A percentile compares a stretch with the other conserved stretches of the same genome.
phyloP scores from a whole-genome alignment of 2,329 filamentous ascomycete species.

The Akanthomyces uredinophilus region DNA sequence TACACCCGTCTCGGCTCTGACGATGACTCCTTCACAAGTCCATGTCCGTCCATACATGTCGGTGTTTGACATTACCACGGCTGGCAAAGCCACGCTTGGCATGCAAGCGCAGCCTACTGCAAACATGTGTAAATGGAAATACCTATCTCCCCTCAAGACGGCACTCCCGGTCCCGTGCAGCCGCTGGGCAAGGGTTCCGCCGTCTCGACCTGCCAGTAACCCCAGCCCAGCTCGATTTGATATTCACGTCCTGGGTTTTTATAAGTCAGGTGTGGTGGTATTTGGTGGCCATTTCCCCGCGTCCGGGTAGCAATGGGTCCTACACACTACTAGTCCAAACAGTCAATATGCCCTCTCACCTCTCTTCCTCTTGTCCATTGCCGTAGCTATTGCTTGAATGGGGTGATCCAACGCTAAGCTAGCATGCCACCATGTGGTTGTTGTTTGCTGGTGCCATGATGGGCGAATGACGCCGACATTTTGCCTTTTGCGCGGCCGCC shows the following conservation, averaged over 20 bases:
- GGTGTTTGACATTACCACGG: background rate
- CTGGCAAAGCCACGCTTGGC: background rate
- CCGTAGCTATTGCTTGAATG: too few species aligned
- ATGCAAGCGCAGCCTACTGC: background rate
- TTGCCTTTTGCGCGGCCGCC: background rate
- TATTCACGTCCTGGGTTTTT: background rate
- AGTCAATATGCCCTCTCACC: background rate
- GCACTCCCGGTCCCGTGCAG: background rate
- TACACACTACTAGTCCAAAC: background rate
- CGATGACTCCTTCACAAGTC: background rate
- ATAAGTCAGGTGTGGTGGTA: background rate
- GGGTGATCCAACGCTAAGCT: background rate
- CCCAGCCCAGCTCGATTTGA: background rate
- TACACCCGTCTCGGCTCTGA: background rate
- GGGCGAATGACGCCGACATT: conserved; percentile 10
- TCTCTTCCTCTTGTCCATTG: background rate
- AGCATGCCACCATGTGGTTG: too few species aligned
- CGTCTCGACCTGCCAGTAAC: background rate
- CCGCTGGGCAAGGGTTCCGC: background rate
- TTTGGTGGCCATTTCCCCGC: background rate
- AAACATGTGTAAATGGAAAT: too few species aligned
- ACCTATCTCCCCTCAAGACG: too few species aligned
- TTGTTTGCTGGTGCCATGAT: background rate
- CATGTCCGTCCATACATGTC: background rate
- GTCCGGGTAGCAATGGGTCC: background rate